Conservation (phyloP, 805 yeast genomes). For the Metschnikowia picachoensis region DNA sequence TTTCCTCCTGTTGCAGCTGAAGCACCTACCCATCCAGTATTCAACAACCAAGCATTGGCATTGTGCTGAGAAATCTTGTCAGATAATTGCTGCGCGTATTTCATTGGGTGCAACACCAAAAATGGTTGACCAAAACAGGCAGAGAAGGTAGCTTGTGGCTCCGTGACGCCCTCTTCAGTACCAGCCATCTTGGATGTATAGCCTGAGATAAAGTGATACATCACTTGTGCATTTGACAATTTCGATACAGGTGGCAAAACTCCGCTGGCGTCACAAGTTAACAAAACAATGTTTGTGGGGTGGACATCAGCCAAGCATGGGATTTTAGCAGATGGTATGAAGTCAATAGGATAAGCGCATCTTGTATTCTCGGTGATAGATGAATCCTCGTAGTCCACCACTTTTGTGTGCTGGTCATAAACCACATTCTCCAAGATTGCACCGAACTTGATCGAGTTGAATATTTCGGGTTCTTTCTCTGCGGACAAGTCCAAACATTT, state of each 20-base stretch:
- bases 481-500: conserved; percentile 85
- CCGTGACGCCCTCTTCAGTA: conserved; percentile 97
- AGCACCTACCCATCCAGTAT: conserved; percentile 98
- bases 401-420: conserved; percentile 73
- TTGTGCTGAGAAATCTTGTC: conserved; percentile 86
- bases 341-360: conserved; percentile 97
- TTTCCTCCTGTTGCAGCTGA: conserved; percentile 91
- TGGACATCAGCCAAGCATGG: conserved; percentile 90
- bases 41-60: conserved; percentile 92
- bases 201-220: conserved; percentile 98
- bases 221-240: conserved; percentile 90
- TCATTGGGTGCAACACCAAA: conserved; percentile 96
- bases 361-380: conserved; percentile 94
- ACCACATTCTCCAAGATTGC: conserved; percentile 91
- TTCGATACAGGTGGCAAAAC: conserved; percentile 96
- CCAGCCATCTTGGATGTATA: conserved; percentile 99
- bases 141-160: conserved; percentile 96
- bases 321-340: conserved; percentile 90
- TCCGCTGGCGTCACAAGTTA: conserved; percentile 98
- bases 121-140: conserved; percentile 99
- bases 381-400: conserved; percentile 79
- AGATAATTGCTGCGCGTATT: conserved; percentile 92
- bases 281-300: conserved; percentile 86
- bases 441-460: conserved; percentile 91
- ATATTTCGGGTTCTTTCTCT: conserved; percentile 97